Conservation (phyloP, 2,329 filamentous ascomycete species). For the Clonostachys rhizophaga region DNA sequence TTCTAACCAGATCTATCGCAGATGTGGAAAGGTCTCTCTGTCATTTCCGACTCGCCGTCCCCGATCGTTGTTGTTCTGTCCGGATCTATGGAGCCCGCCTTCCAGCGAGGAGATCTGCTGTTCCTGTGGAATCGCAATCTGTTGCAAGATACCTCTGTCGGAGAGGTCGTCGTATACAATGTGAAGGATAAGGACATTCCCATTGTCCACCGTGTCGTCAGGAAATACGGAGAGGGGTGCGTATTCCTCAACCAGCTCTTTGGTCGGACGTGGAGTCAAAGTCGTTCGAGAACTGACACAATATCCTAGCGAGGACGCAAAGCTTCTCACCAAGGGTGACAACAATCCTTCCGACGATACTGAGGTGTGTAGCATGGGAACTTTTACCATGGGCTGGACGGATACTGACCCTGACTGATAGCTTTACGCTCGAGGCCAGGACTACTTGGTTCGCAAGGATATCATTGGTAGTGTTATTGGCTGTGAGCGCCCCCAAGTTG, state of each 20-base stretch:
- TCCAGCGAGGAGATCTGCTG: slow-evolving; percentile 72
- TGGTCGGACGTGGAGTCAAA: not conserved
- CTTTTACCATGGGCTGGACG: not conserved
- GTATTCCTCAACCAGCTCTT: slow-evolving; percentile 11
- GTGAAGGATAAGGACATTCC: slow-evolving; percentile 93
- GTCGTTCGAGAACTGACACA: not conserved
- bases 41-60: slow-evolving; percentile 69
- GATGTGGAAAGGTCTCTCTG: slow-evolving; percentile 86
- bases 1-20: slow-evolving; percentile 12
- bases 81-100: slow-evolving; percentile 80
- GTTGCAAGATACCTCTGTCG: slow-evolving; percentile 47
- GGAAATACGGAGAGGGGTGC: slow-evolving; percentile 61
- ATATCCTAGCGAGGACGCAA: slow-evolving; percentile 42
- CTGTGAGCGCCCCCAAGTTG: slow-evolving; percentile 25
- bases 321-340: slow-evolving; percentile 93
- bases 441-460: slow-evolving; percentile 80
- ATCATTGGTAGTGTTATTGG: slow-evolving; percentile 90
- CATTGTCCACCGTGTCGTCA: slow-evolving; percentile 89
- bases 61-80: slow-evolving; percentile 82
- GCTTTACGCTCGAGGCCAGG: slow-evolving; percentile 76
- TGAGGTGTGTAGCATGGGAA: slow-evolving; percentile 39
- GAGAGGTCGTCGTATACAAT: slow-evolving; percentile 65
- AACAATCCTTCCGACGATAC: slow-evolving; percentile 95
- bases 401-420: slow-evolving; percentile 34
- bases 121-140: slow-evolving; percentile 73